Base-by-base conservation (phyloP, 306 rosid genomes). In the Rosa persica region DNA sequence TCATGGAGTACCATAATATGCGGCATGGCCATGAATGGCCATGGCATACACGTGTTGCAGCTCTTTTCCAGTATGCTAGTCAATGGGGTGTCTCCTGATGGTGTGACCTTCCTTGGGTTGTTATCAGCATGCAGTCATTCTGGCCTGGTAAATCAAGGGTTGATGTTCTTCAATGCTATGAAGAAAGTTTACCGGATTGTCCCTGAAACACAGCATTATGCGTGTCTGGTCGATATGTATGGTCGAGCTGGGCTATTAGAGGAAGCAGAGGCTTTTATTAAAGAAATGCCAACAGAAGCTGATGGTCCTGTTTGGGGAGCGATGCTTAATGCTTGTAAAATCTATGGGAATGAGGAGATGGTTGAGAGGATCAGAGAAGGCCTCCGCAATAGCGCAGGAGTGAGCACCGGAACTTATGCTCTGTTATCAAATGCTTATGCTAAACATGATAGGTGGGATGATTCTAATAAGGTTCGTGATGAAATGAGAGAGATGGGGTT, bases 21-120 rank as follows among this genome's bases (percentile, higher is more conserved):
- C 51, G 97, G 98, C 74, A 54, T 91, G 80, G 95, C 95, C 67
- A 88, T 93, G 97, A 91, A 85, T 73, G 95, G 93, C 58, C 74
- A 81, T 15, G 92, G 92, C 25, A 88, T 72, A 65, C 87, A 80
- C 0, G 79, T 83, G 4, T 47, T 91, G 65, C 83, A 84, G 84
- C 82, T 91, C 78, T 90, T 91, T 79, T 86, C 93, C 0, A 87
- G 58, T 38, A 93, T 93, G 95, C 71, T 93, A 73, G 83, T 91
- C 61, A 86, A 88, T 36, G 95, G 97, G 42, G 82, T 91, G 79
- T 73, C 79, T 38, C 97, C 91, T 0, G 95, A 89, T 78, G 97
- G 82, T 76, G 88, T 91, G 34, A 88, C 89, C 23, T 93, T 91
- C 70, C 72, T 93, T 39, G 86, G 93, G 74, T 74, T 93, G 61